These are phyloP conservation scores for Ploettnerulaceae sp. DNA, from an alignment of 2,329 filamentous ascomycete species.

Conservation along the genomic window DNA sequence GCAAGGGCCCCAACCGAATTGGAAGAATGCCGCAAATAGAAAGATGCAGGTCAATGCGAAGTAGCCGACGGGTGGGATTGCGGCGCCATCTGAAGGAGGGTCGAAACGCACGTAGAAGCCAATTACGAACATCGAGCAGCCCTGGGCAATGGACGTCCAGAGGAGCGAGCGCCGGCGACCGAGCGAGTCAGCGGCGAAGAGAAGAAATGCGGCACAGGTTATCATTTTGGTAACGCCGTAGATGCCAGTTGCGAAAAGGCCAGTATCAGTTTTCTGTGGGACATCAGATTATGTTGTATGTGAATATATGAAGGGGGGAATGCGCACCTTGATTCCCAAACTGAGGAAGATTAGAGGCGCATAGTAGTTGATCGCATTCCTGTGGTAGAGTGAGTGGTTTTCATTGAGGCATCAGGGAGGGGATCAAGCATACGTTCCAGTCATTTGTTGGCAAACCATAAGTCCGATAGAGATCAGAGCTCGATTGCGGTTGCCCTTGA, in stretches of 20 bases:
- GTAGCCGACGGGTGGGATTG: constrained; percentile 62
- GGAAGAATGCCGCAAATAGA: constrained; percentile 66
- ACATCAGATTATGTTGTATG: not conserved
- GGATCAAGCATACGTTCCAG: constrained; percentile 40
- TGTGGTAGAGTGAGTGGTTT: constrained; percentile 26
- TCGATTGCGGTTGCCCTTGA: constrained; percentile 56
- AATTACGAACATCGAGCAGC: constrained; percentile 59
- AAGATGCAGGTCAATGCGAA: constrained; percentile 67
- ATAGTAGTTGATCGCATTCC: constrained; percentile 47
- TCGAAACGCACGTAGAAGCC: constrained; percentile 64
- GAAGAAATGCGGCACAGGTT: constrained; percentile 58
- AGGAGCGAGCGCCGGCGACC: constrained; percentile 47
- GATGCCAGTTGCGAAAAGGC: constrained; percentile 67
- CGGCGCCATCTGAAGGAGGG: constrained; percentile 48
- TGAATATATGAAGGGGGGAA: not conserved
- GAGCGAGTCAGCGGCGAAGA: constrained; percentile 64
- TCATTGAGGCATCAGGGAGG: not conserved
- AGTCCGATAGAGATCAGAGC: constrained; percentile 58
- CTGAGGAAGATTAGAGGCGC: constrained; percentile 64
- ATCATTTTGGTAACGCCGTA: constrained; percentile 68
- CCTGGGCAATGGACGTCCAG: constrained; percentile 55
- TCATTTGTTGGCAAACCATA: constrained; percentile 67
- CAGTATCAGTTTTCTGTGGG: constrained; percentile 44
- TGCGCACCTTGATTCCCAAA: constrained; percentile 50
- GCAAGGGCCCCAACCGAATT: constrained; percentile 64